phyloP scores from a whole-genome alignment of 331 rosid species.

The Quercus lobata region DNA sequence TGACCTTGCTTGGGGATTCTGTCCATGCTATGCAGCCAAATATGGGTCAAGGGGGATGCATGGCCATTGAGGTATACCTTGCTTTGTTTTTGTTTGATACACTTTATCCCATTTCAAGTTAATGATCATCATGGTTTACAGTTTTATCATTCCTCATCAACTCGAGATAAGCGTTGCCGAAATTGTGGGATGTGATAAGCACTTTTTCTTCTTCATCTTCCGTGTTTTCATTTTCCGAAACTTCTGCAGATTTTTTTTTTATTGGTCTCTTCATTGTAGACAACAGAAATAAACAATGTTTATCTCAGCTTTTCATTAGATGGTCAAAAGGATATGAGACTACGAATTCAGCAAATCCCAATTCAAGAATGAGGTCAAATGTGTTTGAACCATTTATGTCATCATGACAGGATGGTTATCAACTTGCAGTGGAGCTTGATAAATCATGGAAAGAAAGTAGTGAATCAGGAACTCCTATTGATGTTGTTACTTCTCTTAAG shows the following conservation, averaged over 20 bases:
- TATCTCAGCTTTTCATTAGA: neutral
- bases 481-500: constrained; percentile 62
- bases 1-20: constrained; percentile 94
- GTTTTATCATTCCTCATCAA: neutral
- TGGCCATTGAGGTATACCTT: constrained; percentile 90
- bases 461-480: constrained; percentile 54
- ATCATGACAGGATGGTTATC: constrained; percentile 76
- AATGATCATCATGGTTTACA: neutral
- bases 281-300: neutral
- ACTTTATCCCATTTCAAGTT: constrained; percentile 2
- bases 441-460: constrained; percentile 57
- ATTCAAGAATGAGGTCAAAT: neutral
- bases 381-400: constrained; percentile 9
- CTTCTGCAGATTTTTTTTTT: neutral
- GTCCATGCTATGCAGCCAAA: constrained; percentile 99
- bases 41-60: constrained; percentile 99
- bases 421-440: constrained; percentile 78
- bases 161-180: neutral
- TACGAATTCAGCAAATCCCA: neutral
- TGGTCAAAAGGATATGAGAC: neutral
- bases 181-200: constrained; percentile 15
- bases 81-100: neutral
- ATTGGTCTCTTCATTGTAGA: neutral
- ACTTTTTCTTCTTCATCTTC: constrained; percentile 4
- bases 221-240: neutral